phyloP scores from a whole-genome alignment of 2,329 filamentous ascomycete species.

The Colletotrichum magnum region DNA sequence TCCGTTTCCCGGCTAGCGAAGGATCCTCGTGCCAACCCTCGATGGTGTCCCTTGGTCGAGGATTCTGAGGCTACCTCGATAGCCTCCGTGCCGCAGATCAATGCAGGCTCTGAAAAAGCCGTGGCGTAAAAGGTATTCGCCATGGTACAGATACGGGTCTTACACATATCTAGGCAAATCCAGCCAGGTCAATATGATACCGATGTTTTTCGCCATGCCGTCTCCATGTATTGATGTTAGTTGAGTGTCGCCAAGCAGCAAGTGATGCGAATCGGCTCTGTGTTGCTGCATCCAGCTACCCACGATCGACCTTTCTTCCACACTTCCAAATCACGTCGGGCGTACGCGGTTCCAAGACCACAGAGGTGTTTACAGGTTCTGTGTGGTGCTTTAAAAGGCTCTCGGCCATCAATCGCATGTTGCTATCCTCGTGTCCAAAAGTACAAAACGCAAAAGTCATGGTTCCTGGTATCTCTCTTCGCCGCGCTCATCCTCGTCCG shows the following conservation, averaged over 20 bases:
- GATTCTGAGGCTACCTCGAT: conserved; percentile 71
- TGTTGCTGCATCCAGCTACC: background rate
- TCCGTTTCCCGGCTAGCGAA: conserved; percentile 64
- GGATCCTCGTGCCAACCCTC: conserved; percentile 64
- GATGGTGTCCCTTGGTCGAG: conserved; percentile 58
- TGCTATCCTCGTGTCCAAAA: background rate
- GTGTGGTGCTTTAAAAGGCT: too few species aligned
- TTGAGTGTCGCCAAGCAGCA: background rate
- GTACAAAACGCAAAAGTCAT: background rate
- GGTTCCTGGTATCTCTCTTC: background rate
- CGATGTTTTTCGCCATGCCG: background rate
- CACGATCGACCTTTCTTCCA: background rate
- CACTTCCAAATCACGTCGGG: too few species aligned
- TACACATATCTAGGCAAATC: conserved; percentile 56
- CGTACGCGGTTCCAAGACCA: too few species aligned
- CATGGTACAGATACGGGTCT: conserved; percentile 78
- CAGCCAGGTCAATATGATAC: conserved; percentile 19
- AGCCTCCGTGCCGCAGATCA: conserved; percentile 72
- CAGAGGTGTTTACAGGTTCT: too few species aligned
- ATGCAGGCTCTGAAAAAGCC: conserved; percentile 73
- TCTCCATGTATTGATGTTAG: background rate
- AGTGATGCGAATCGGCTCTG: background rate
- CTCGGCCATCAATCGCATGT: background rate
- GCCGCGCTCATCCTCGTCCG: background rate
- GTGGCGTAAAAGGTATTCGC: conserved; percentile 67